Percentiles rank a stretch among this genome's conserved stretches.
These are phyloP conservation scores for Trypanosoma brucei DNA, from an alignment of 208 protist genomes.

Conservation along the genomic window DNA sequence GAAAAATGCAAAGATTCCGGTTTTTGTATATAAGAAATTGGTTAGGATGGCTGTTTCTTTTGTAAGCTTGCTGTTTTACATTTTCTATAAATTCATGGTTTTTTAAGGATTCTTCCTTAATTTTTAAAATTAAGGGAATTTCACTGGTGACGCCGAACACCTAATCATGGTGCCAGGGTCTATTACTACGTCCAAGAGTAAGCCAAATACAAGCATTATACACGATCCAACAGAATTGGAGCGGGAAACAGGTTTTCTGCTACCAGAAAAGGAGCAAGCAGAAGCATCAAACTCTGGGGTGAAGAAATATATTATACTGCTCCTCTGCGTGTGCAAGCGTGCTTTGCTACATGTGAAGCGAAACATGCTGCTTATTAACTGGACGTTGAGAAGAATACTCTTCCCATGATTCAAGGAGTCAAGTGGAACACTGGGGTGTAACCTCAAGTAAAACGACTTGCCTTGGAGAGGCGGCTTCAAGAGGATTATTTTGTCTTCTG, in stretches of 20 bases:
- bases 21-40: no score
- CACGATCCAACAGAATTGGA: background rate
- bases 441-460: conserved; percentile 2
- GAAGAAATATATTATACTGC: background rate
- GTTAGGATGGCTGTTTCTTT: no score
- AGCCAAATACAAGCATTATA: conserved; percentile 6
- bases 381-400: background rate
- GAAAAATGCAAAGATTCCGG: no score
- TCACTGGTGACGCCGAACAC: conserved; percentile 3
- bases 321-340: conserved; percentile 14
- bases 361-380: conserved; percentile 1
- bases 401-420: background rate
- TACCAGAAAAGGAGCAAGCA: conserved; percentile 15
- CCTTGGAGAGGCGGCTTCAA: conserved; percentile 3
- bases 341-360: background rate
- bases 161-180: conserved; percentile 12
- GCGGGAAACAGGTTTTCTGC: conserved; percentile 6
- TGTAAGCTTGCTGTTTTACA: no score
- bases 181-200: conserved; percentile 6
- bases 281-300: conserved; percentile 11
- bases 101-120: no score
- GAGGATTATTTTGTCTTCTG: conserved; percentile 9
- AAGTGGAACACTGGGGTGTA: conserved; percentile 10
- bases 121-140: background rate
- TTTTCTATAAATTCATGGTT: no score